A percentile compares a stretch with the other conserved stretches of the same genome.
These are phyloP conservation scores for Vitis rupestris DNA, from an alignment of 164 flowering plant species.

Conservation along the genomic window DNA sequence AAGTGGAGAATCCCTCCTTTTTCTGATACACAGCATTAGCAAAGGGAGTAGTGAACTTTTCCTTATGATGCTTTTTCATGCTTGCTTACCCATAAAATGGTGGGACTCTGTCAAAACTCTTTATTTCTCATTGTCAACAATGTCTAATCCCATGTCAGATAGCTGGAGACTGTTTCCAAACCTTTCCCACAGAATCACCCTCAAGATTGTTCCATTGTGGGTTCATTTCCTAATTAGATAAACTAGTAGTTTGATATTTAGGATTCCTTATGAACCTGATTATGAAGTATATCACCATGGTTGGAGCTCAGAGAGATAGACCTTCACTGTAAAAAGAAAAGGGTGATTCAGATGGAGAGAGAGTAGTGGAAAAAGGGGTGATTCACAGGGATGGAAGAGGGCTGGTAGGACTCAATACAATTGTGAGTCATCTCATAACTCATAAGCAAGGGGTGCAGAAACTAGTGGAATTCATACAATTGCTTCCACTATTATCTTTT, in stretches of 20 bases:
- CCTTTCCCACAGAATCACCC: no score
- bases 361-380: not conserved
- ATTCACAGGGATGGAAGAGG: not conserved
- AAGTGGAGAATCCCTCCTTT: not conserved
- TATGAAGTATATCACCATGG: not conserved
- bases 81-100: not conserved
- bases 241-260: no score
- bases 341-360: not conserved
- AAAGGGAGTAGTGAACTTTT: not conserved
- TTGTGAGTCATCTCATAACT: not conserved
- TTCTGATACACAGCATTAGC: not conserved
- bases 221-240: no score
- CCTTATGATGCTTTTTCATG: not conserved
- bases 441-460: not conserved
- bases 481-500: not conserved
- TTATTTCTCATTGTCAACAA: not conserved
- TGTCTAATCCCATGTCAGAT: no score
- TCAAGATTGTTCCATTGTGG: no score
- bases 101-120: not conserved
- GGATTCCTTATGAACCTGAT: no score
- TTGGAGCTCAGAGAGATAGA: not conserved
- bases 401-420: no score
- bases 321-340: no score
- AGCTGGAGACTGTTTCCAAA: no score
- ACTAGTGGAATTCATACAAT: conserved; percentile 2